Base-by-base conservation (phyloP, 2,329 filamentous ascomycete species). In the Zopfia rhizophila region DNA sequence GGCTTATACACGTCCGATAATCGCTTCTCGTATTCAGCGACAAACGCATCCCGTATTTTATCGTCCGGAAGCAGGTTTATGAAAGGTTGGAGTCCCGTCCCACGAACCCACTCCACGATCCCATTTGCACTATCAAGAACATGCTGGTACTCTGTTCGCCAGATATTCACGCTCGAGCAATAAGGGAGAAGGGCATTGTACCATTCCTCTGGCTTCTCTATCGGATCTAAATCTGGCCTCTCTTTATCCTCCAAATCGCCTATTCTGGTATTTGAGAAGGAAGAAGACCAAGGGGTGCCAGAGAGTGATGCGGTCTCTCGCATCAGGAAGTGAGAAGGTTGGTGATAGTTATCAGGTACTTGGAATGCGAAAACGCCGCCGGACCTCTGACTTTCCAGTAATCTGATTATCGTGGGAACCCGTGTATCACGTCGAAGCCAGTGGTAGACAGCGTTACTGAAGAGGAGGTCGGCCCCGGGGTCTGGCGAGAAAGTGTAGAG, bases 51-150 rank as follows among this genome's bases (percentile, higher is more conserved):
- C 47, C 67, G 74, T 36, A 39, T 53, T 22, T 78, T 72, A 2
- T 68, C 64, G 3, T 59, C 56, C 1, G 66, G 62, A 25, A 85
- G 68, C 3, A 73, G 68, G 32, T 83, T 73, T 41, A 85, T 39
- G 54, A 75, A 86, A 0, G 83, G 83, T 53, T 75, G 72, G 53
- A 86, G 59, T 0, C 81, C 83, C 0, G 81, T 83, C 0, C 80
- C 79, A 52, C 78, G 79, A 3, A 85, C 78, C 83, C 83, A 86
- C 61, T 84, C 82, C 5, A 85, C 77, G 29, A 86, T 79, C 1
- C 72, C 78, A 10, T 64, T 51, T 14, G 79, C 79, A 16, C 70
- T 73, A 3, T 74, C 68, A 45, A 85, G 59, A 1, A 76, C 63
- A 60, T 85, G 82, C 18, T 77, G 68, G 51, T 86, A 86, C 28